Evolutionary conservation across 2,329 filamentous ascomycete genomes (phyloP).

Genomic region (Lasiodiplodia sp.): DNA sequence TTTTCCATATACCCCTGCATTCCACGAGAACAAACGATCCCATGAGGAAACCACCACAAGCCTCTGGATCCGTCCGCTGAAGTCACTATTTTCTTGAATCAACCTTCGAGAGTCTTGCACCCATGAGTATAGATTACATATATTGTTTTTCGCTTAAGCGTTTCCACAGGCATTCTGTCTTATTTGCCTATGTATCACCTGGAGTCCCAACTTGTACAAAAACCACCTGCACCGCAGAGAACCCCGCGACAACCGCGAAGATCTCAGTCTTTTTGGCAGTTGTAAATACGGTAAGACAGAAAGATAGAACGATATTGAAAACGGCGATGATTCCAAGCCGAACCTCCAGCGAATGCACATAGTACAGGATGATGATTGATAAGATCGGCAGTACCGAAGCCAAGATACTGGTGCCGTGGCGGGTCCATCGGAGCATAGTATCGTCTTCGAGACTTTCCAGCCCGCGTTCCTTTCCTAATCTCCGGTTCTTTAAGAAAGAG

Average conservation of each 20-base stretch:
- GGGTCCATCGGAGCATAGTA: conserved; percentile 1
- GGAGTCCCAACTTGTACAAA: conserved; percentile 5
- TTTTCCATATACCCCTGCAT: too few relatives aligned
- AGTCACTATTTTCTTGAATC: too few relatives aligned
- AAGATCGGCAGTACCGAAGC: conserved; percentile 17
- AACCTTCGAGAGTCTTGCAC: too few relatives aligned
- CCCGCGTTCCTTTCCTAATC: background rate
- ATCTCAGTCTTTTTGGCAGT: conserved; percentile 5
- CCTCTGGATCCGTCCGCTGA: too few relatives aligned
- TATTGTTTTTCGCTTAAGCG: too few relatives aligned
- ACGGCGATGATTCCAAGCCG: conserved; percentile 1
- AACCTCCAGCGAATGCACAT: conserved; percentile 5
- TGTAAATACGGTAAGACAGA: conserved; percentile 13
- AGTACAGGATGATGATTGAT: conserved; percentile 9
- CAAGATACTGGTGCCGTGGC: background rate
- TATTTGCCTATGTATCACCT: too few relatives aligned
- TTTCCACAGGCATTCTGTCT: too few relatives aligned
- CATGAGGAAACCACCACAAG: too few relatives aligned
- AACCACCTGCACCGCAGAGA: conserved; percentile 21
- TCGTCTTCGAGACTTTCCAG: background rate
- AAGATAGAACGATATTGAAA: background rate
- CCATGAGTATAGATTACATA: too few relatives aligned
- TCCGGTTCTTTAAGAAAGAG: too few relatives aligned
- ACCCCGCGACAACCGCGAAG: conserved; percentile 1
- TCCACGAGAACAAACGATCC: too few relatives aligned